These are phyloP conservation scores for Galerina sulciceps DNA, from an alignment of 768 basidiomycete species.

Conservation along the genomic window DNA sequence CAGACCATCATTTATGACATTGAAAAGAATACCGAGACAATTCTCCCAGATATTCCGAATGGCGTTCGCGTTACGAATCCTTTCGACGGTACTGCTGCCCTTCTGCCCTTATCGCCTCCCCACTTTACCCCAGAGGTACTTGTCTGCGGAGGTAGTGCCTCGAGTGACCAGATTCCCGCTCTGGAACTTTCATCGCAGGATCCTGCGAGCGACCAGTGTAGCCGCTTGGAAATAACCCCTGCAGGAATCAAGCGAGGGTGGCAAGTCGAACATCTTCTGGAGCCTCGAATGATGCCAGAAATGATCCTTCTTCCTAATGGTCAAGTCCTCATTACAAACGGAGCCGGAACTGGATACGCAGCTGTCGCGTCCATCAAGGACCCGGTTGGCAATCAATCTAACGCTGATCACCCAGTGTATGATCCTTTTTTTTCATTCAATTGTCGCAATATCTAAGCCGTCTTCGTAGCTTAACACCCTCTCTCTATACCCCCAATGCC, in stretches of 20 bases:
- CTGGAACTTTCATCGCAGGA: slow-evolving; percentile 36
- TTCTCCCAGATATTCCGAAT: slow-evolving; percentile 44
- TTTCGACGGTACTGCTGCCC: slow-evolving; percentile 35
- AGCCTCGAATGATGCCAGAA: slow-evolving; percentile 40
- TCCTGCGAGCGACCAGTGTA: slow-evolving; percentile 45
- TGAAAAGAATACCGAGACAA: slow-evolving; percentile 34
- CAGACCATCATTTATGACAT: slow-evolving; percentile 32
- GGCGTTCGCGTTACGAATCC: slow-evolving; percentile 46
- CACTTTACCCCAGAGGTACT: slow-evolving; percentile 46
- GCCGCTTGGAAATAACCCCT: slow-evolving; percentile 39
- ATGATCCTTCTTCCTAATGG: slow-evolving; percentile 44
- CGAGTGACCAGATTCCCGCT: slow-evolving; percentile 28
- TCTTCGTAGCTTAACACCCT: slow-evolving; percentile 35
- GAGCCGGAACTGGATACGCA: slow-evolving; percentile 43
- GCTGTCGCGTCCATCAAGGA: slow-evolving; percentile 34
- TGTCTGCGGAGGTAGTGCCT: slow-evolving; percentile 47
- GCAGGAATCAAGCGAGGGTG: slow-evolving; percentile 45
- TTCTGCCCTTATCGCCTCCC: slow-evolving; percentile 36
- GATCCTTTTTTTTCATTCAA: neutral
- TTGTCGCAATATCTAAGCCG: neutral
- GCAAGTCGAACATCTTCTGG: slow-evolving; percentile 45
- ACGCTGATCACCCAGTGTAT: slow-evolving; percentile 29
- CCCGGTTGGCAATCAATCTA: slow-evolving; percentile 23
- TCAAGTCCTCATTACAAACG: slow-evolving; percentile 45
- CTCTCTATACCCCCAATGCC: slow-evolving; percentile 49